Conservation (phyloP, 2,329 filamentous ascomycete genomes). For the Talaromyces atroroseus region DNA sequence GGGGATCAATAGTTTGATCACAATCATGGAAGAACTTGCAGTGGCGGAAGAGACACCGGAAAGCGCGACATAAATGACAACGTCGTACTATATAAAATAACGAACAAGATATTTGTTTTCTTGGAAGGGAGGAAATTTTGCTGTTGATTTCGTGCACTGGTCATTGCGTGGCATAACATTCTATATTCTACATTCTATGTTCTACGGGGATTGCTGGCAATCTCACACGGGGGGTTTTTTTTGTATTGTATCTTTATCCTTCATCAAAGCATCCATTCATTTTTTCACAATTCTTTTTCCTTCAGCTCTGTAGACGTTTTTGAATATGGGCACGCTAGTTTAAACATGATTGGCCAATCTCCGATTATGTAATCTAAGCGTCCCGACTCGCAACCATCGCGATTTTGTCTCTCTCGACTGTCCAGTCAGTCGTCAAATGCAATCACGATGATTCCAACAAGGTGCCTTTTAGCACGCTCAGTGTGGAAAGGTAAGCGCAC, state of each 20-base stretch:
- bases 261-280: background rate
- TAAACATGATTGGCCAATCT: background rate
- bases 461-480: slow-evolving; percentile 65
- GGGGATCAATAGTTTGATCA: slow-evolving; percentile 66
- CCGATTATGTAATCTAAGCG: background rate
- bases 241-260: slow-evolving; percentile 5
- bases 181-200: background rate
- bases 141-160: background rate
- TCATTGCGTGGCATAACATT: background rate
- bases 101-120: background rate
- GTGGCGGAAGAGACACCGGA: slow-evolving; percentile 15
- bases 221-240: background rate
- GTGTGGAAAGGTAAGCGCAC: slow-evolving; percentile 72
- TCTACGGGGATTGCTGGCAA: slow-evolving; percentile 4
- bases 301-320: background rate
- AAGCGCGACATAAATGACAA: slow-evolving; percentile 1
- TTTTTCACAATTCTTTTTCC: background rate
- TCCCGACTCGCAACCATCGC: background rate
- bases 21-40: slow-evolving; percentile 65
- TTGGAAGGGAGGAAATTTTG: background rate
- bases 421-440: background rate
- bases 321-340: background rate
- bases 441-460: slow-evolving; percentile 60
- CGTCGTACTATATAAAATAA: background rate
- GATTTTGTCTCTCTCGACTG: background rate